A percentile compares a stretch with the other conserved stretches of the same genome.
phyloP scores from a whole-genome alignment of 2,329 filamentous ascomycete species.

The Calonectria hawksworthii region DNA sequence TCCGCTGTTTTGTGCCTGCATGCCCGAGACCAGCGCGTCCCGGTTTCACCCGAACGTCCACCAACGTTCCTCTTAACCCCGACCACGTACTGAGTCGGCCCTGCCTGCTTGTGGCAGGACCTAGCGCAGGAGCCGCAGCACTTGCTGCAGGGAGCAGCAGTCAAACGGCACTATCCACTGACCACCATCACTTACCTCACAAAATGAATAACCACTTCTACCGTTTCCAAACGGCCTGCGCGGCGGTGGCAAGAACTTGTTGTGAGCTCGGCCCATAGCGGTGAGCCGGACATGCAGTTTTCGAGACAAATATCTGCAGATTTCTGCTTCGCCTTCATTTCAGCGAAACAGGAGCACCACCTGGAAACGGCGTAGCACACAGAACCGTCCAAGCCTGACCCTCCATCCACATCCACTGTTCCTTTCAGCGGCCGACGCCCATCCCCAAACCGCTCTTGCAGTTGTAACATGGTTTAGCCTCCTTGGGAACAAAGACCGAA shows the following conservation, averaged over 20 bases:
- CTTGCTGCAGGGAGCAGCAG: slow-evolving; percentile 36
- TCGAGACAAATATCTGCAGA: slow-evolving; percentile 31
- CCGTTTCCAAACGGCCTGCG: slow-evolving; percentile 23
- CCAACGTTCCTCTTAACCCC: slow-evolving; percentile 31
- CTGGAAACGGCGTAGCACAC: slow-evolving; percentile 18
- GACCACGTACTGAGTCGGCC: slow-evolving; percentile 27
- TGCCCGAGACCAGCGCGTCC: slow-evolving; percentile 31
- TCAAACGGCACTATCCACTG: slow-evolving; percentile 20
- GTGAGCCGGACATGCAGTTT: slow-evolving; percentile 34
- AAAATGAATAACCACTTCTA: slow-evolving; percentile 39
- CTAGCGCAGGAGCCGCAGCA: slow-evolving; percentile 39
- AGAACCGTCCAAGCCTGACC: slow-evolving; percentile 12
- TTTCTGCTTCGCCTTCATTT: slow-evolving; percentile 35
- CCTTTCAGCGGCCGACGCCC: slow-evolving; percentile 28
- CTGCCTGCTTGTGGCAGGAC: slow-evolving; percentile 35
- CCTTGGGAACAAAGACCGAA: slow-evolving; percentile 6
- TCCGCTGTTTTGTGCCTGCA: slow-evolving; percentile 23
- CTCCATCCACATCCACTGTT: slow-evolving; percentile 10
- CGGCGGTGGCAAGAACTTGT: slow-evolving; percentile 7
- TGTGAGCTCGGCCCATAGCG: slow-evolving; percentile 32
- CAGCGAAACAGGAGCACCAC: slow-evolving; percentile 35
- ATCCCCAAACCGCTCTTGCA: slow-evolving; percentile 35
- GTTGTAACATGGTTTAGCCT: slow-evolving; percentile 25
- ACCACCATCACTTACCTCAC: slow-evolving; percentile 41
- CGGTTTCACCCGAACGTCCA: slow-evolving; percentile 39